Evolutionary conservation across 73 alveolate genomes (phyloP).

Genomic region (Durusdinium trenchii): DNA sequence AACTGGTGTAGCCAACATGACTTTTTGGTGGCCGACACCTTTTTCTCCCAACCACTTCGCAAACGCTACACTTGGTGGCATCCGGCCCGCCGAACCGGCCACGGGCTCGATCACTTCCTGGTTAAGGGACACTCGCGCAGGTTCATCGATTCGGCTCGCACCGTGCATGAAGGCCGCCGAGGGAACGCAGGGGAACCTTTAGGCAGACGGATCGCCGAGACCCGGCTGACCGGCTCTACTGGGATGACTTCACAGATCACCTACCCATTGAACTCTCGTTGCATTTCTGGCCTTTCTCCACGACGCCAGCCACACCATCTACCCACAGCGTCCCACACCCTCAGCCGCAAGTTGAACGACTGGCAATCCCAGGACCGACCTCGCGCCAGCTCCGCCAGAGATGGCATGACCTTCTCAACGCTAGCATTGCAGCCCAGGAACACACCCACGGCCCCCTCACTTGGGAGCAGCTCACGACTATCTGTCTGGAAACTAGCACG

Average conservation of each 20-base stretch:
- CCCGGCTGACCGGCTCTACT: neutral
- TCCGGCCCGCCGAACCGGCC: constrained; percentile 51
- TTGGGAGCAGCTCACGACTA: neutral
- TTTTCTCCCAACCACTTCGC: neutral
- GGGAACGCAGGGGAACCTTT: constrained; percentile 30
- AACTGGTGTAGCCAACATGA: neutral
- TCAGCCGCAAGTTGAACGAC: neutral
- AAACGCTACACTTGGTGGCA: constrained; percentile 56
- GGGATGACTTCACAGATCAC: constrained; percentile 77
- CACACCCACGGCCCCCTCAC: neutral
- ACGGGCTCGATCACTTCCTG: constrained; percentile 15
- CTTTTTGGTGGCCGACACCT: neutral
- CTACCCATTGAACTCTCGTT: neutral
- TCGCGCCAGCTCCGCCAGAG: neutral
- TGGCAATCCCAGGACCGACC: neutral
- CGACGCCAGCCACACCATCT: too few species aligned
- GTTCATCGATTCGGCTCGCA: neutral
- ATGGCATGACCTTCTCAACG: neutral
- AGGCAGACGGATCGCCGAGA: neutral
- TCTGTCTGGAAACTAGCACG: neutral
- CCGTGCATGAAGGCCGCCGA: constrained; percentile 45
- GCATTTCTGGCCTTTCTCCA: neutral
- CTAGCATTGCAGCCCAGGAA: neutral
- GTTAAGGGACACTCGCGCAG: neutral
- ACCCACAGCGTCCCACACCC: too few species aligned